phyloP scores from a whole-genome alignment of 352 stramenopile genomes.

The Globisporangium paddicum region DNA sequence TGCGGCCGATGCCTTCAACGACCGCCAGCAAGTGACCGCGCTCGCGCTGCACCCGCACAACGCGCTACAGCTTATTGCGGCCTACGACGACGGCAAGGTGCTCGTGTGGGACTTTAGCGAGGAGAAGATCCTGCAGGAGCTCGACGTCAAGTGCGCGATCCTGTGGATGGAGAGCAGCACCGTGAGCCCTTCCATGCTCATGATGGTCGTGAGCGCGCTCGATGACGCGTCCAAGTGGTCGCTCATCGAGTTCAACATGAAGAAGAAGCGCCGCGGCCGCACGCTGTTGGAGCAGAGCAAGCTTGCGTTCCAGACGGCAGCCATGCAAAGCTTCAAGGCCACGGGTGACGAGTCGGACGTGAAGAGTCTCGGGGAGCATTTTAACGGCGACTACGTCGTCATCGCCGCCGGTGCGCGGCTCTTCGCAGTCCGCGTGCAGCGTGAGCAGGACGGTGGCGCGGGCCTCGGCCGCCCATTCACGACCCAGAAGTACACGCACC shows the following conservation, averaged over 20 bases:
- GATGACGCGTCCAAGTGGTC: conserved; percentile 34
- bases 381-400: conserved; percentile 50
- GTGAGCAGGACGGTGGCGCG: conserved; percentile 23
- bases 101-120: conserved; percentile 76
- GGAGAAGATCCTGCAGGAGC: conserved; percentile 55
- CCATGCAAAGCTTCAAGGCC: conserved; percentile 50
- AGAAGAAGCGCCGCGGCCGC: conserved; percentile 48
- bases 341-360: background rate
- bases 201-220: conserved; percentile 29
- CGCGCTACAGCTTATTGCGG: conserved; percentile 56
- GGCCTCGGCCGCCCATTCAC: conserved; percentile 23
- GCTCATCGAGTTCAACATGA: conserved; percentile 69
- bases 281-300: conserved; percentile 46
- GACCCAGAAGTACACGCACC: conserved; percentile 40
- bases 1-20: background rate
- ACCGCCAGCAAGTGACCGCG: conserved; percentile 31
- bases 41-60: conserved; percentile 72
- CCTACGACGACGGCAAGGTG: conserved; percentile 63
- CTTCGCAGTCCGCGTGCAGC: conserved; percentile 37
- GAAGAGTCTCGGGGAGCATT: conserved; percentile 6
- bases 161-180: conserved; percentile 70
- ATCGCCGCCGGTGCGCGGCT: conserved; percentile 28
- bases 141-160: conserved; percentile 38
- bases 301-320: conserved; percentile 37
- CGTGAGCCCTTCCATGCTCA: conserved; percentile 49